phyloP scores from a whole-genome alignment of 2,329 filamentous ascomycete species.

The Venturiaceae sp. region DNA sequence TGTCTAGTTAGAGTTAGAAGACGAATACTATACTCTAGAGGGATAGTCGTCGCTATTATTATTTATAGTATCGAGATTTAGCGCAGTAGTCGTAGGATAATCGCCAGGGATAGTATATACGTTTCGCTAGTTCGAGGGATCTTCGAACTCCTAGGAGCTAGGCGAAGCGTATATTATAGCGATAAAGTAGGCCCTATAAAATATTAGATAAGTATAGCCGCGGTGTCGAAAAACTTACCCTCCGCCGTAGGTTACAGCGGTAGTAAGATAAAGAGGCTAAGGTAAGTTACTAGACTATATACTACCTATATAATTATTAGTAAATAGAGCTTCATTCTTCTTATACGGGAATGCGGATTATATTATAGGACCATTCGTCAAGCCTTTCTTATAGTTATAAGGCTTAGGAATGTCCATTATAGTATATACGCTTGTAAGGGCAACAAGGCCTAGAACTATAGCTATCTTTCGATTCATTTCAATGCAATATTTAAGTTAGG shows the following conservation, averaged over 20 bases:
- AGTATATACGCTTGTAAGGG: background rate
- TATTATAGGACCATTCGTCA: conserved; percentile 2
- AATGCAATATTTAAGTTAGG: no score
- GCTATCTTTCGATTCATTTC: no score
- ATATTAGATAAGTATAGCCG: background rate
- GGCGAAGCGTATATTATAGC: conserved; percentile 2
- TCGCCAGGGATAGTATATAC: conserved; percentile 3
- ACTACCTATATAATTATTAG: background rate
- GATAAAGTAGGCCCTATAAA: background rate
- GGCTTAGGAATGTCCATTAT: conserved; percentile 5
- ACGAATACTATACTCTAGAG: background rate
- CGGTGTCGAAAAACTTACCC: background rate
- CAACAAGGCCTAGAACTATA: conserved; percentile 2
- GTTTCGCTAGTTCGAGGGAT: conserved; percentile 1
- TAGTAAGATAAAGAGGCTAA: conserved; percentile 3
- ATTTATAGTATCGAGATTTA: background rate
- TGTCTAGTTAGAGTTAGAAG: background rate
- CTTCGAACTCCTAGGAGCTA: background rate
- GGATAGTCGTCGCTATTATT: background rate
- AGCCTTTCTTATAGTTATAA: conserved; percentile 1
- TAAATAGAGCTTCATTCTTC: background rate
- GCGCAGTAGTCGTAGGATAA: conserved; percentile 1
- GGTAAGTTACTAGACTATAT: background rate
- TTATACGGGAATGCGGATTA: conserved; percentile 1
- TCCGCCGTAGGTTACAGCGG: conserved; percentile 4